Percentiles rank a stretch among this genome's conserved stretches.
Conservation (phyloP, 345 rosid genomes). For the Firmiana major region DNA sequence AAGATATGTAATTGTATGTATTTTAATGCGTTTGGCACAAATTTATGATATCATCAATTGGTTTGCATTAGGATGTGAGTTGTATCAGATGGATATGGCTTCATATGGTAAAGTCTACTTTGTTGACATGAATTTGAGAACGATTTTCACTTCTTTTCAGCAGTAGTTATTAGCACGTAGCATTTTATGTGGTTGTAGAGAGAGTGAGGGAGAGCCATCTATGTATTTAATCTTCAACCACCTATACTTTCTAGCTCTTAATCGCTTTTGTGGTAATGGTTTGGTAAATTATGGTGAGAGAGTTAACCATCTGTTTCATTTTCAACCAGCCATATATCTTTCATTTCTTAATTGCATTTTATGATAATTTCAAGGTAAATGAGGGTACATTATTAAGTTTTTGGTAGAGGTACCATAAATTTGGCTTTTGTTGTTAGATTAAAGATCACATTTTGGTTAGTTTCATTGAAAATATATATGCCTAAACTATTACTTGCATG, state of each 20-base stretch:
- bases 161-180: background rate
- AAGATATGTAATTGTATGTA: background rate
- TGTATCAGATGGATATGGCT: background rate
- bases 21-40: background rate
- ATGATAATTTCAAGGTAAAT: background rate
- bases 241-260: background rate
- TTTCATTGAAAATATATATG: background rate
- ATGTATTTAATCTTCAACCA: background rate
- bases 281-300: background rate
- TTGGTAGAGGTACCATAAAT: background rate
- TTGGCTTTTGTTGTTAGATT: background rate
- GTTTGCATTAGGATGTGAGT: constrained; percentile 4
- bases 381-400: background rate
- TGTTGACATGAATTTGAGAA: background rate
- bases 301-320: background rate
- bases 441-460: background rate
- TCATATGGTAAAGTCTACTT: background rate
- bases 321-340: background rate
- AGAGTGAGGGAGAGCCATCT: background rate
- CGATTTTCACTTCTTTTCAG: background rate
- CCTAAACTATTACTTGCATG: background rate
- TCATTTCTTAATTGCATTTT: background rate
- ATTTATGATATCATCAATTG: background rate
- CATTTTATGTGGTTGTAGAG: background rate
- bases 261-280: background rate